Evolutionary conservation across 768 basidiomycete genomes (phyloP).

Genomic region (Psilocybe subaeruginosa): DNA sequence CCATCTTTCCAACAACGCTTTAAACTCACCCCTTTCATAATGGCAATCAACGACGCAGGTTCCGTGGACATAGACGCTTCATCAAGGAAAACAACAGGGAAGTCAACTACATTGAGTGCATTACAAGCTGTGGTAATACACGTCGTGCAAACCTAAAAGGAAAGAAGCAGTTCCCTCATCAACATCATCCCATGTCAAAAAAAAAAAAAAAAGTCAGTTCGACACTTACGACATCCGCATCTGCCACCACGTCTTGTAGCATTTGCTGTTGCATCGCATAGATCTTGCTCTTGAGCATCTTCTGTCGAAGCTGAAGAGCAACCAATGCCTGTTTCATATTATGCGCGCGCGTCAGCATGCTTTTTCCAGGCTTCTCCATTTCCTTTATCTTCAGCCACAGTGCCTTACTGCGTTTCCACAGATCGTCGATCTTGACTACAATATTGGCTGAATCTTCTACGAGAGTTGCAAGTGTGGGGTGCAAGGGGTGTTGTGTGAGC

Average conservation of each 20-base stretch:
- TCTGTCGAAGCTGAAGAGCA: conserved; percentile 28
- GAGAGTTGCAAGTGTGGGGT: conserved; percentile 41
- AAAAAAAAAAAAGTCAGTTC: conserved; percentile 5
- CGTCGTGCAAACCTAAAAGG: conserved; percentile 79
- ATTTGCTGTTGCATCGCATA: conserved; percentile 65
- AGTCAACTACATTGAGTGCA: conserved; percentile 74
- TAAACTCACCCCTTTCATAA: conserved; percentile 88
- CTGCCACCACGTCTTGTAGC: conserved; percentile 60
- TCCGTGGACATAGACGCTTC: conserved; percentile 98
- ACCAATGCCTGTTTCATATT: conserved; percentile 36
- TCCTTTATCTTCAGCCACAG: conserved; percentile 21
- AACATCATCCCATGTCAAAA: background rate
- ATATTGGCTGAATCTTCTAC: conserved; percentile 36
- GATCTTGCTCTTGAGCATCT: conserved; percentile 40
- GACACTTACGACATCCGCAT: conserved; percentile 72
- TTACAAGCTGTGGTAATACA: conserved; percentile 77
- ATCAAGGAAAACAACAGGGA: conserved; percentile 92
- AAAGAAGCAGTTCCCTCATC: background rate
- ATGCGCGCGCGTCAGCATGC: conserved; percentile 21
- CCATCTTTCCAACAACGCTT: conserved; percentile 6
- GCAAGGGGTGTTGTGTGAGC: conserved; percentile 31
- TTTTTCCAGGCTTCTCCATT: conserved; percentile 12
- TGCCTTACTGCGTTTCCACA: conserved; percentile 20
- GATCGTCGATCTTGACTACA: conserved; percentile 18
- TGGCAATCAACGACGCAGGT: conserved; percentile 85